Evolutionary conservation across 2,329 filamentous ascomycete genomes (phyloP).

Genomic region (Alternaria atra): DNA sequence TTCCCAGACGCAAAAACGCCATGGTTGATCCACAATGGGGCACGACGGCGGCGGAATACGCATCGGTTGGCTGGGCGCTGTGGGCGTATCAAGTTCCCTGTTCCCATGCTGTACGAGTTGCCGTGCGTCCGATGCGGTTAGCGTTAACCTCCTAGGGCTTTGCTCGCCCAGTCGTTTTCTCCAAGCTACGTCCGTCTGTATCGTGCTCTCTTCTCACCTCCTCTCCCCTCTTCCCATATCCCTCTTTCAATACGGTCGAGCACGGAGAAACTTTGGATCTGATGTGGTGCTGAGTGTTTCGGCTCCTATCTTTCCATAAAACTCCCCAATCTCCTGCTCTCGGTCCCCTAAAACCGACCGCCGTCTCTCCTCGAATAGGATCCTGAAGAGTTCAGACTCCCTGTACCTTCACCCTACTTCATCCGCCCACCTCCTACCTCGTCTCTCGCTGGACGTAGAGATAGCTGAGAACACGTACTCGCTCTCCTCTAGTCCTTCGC

Average conservation of each 20-base stretch:
- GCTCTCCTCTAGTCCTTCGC: slow-evolving; percentile 49
- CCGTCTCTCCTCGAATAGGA: slow-evolving; percentile 49
- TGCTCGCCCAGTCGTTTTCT: slow-evolving; percentile 49
- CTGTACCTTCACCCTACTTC: slow-evolving; percentile 41
- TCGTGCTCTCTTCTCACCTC: slow-evolving; percentile 41
- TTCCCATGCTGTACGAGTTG: slow-evolving; percentile 45
- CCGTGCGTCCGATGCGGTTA: slow-evolving; percentile 29
- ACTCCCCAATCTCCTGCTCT: slow-evolving; percentile 48
- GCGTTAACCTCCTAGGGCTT: slow-evolving; percentile 38
- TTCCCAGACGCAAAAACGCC: slow-evolving; percentile 44
- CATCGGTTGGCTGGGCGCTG: slow-evolving; percentile 25
- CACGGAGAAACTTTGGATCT: slow-evolving; percentile 49
- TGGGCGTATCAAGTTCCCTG: slow-evolving; percentile 31
- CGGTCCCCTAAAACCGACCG: slow-evolving; percentile 46
- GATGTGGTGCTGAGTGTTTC: slow-evolving; percentile 50
- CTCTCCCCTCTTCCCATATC: slow-evolving; percentile 37
- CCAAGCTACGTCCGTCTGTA: slow-evolving; percentile 47
- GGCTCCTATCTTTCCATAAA: slow-evolving; percentile 48
- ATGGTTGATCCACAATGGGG: slow-evolving; percentile 35
- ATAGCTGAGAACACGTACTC: slow-evolving; percentile 36
- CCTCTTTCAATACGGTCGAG: slow-evolving; percentile 49
- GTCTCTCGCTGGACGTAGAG: slow-evolving; percentile 45
- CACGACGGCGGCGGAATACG: slow-evolving; percentile 20
- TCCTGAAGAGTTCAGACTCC: slow-evolving; percentile 42
- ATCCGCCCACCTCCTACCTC: slow-evolving; percentile 25